Evolutionary conservation across 768 basidiomycete genomes (phyloP), one percentile per base, ranked within the genome.

Genomic region (Mycena epipterygia): DNA sequence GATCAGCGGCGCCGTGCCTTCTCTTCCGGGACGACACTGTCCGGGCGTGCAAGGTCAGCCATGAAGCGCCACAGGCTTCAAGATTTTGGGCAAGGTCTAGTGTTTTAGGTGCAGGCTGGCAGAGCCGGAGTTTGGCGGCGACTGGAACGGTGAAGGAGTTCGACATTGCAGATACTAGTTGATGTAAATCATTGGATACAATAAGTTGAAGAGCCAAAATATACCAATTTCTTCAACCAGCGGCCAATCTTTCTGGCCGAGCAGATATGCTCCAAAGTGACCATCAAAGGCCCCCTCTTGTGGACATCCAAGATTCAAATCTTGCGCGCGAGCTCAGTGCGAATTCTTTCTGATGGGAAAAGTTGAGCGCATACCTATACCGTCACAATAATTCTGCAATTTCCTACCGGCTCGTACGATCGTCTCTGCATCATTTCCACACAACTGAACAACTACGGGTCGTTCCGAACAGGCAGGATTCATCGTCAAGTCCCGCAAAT

Each of bases 221-320:
- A 68, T 78, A 92, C 93, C 90, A 64, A 95, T 89, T 49, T 83
- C 76, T 74, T 90, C 84, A 0, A 94, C 88, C 13, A 91, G 75
- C 3, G 89, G 88, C 93, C 93, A 93, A 69, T 94, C 92, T 73
- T 87, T 89, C 74, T 90, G 89, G 25, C 85, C 86, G 17, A 94
- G 85, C n/a, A 95, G 83, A 76, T 94, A 95, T 21, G 90, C 92
- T 3, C 93, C 94, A 74, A 86, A 92, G 74, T 91, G 93, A 13
- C 85, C 89, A 44, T 90, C 87, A 41, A 84, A 83, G 16, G 93
- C 93, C 29, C 86, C 84, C 60, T 91, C 88, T 74, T 93, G 93
- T 27, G 94, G 94, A 77, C 94, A 95, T 19, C 94, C 94, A 14
- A 95, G 86, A 78, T 95, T 95, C 60, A 95, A 76, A 81, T 95